A percentile compares a stretch with the other conserved stretches of the same genome.
Evolutionary conservation across 1,284 basidiomycete species (phyloP).

Genomic region (Puccinia polysora): DNA sequence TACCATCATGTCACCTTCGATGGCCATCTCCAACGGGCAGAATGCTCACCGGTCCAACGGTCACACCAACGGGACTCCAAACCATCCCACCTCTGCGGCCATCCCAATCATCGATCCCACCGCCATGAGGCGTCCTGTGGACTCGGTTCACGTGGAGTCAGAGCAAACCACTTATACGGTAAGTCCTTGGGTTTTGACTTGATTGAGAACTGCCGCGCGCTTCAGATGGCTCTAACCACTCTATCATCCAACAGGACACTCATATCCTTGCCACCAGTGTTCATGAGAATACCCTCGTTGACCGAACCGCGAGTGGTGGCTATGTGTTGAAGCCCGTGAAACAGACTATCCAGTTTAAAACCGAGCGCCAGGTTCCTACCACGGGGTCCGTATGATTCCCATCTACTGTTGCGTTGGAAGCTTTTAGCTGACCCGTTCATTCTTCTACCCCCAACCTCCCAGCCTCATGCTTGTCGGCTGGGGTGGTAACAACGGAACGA

Average conservation of each 20-base stretch:
- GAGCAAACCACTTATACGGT: conserved; percentile 72
- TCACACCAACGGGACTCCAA: conserved; percentile 62
- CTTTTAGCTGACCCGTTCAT: conserved; percentile 37
- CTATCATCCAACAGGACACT: conserved; percentile 27
- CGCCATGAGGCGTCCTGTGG: conserved; percentile 65
- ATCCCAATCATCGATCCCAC: conserved; percentile 70
- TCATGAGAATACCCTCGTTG: conserved; percentile 29
- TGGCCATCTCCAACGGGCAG: background rate
- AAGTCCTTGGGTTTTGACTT: background rate
- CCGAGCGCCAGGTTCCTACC: conserved; percentile 76
- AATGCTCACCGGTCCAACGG: conserved; percentile 46
- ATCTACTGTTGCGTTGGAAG: background rate
- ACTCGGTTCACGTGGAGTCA: conserved; percentile 75
- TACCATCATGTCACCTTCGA: background rate
- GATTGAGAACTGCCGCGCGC: background rate
- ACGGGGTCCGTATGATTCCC: conserved; percentile 72
- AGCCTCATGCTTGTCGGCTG: conserved; percentile 95
- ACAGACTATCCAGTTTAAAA: conserved; percentile 84
- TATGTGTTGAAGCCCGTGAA: conserved; percentile 59
- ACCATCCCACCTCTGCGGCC: conserved; percentile 59
- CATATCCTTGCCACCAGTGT: conserved; percentile 32
- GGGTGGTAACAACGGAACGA: conserved; percentile 96
- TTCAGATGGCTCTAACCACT: background rate
- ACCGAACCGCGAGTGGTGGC: conserved; percentile 11
- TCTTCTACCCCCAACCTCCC: conserved; percentile 29